These are phyloP conservation scores for Hyaloscypha finlandica DNA, from an alignment of 495 filamentous ascomycete species.

Conservation along the genomic window DNA sequence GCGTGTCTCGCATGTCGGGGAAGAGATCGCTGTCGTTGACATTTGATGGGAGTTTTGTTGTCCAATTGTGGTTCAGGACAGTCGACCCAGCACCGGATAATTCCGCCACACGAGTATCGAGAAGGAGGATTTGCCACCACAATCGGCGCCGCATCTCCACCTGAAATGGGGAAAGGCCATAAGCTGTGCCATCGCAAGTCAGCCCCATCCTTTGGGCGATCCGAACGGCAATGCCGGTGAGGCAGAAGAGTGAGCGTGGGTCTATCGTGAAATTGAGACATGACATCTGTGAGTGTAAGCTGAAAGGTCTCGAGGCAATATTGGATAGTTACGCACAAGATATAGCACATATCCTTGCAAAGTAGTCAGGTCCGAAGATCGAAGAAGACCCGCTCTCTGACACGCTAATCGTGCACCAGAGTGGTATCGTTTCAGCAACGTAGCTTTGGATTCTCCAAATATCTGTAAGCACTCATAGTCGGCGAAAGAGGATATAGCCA, in stretches of 20 bases:
- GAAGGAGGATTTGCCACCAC: conserved; percentile 61
- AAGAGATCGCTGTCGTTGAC: conserved; percentile 46
- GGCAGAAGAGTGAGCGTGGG: conserved; percentile 46
- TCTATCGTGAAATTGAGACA: conserved; percentile 26
- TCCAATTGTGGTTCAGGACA: conserved; percentile 66
- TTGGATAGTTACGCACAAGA: conserved; percentile 36
- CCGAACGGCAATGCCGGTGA: conserved; percentile 46
- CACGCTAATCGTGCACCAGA: conserved; percentile 47
- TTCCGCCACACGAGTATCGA: conserved; percentile 56
- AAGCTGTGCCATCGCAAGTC: conserved; percentile 51
- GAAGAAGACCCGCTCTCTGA: conserved; percentile 45
- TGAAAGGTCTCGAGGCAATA: not conserved
- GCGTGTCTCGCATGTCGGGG: conserved; percentile 42
- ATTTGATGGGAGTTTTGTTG: conserved; percentile 44
- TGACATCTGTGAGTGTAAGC: conserved; percentile 22
- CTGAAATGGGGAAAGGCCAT: conserved; percentile 58
- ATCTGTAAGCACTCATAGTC: conserved; percentile 41
- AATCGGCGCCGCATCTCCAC: conserved; percentile 60
- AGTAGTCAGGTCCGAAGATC: conserved; percentile 54
- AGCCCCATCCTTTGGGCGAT: conserved; percentile 49
- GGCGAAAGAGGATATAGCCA: conserved; percentile 42
- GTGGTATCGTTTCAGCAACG: conserved; percentile 45
- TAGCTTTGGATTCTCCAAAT: conserved; percentile 45
- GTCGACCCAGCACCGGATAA: conserved; percentile 78
- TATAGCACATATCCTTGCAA: conserved; percentile 62